Percentiles rank a stretch among this genome's conserved stretches.
These are phyloP conservation scores for Umbelopsis vinacea DNA, from an alignment of 192 early-diverging fungal species.

Conservation along the genomic window DNA sequence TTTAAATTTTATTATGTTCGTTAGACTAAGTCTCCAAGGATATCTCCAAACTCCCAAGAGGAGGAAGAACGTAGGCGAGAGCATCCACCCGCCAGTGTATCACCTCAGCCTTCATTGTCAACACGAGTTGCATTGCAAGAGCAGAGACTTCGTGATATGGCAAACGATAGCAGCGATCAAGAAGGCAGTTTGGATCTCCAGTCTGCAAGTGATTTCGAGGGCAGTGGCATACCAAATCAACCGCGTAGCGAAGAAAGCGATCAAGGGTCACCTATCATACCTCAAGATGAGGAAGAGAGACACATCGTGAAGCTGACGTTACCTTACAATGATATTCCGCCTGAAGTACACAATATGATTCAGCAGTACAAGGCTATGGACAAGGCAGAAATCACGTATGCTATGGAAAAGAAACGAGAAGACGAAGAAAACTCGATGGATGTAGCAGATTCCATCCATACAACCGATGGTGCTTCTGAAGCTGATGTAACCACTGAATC, in stretches of 20 bases:
- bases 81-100: not conserved
- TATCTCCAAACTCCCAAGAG: not conserved
- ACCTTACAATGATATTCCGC: not conserved
- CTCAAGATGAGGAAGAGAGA: not conserved
- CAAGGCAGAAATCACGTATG: not conserved
- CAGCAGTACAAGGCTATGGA: slow-evolving; percentile 1
- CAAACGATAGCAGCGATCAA: not conserved
- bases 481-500: not conserved
- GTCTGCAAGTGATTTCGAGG: not conserved
- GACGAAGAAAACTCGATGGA: not conserved
- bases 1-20: not conserved
- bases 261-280: not conserved
- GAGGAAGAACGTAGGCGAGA: not conserved
- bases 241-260: not conserved
- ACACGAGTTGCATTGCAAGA: slow-evolving; percentile 11
- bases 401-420: not conserved
- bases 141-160: slow-evolving; percentile 5
- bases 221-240: not conserved
- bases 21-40: slow-evolving; percentile 3
- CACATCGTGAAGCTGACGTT: not conserved
- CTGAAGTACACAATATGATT: slow-evolving; percentile 7
- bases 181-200: not conserved
- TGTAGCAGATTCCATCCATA: not conserved
- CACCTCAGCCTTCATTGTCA: not conserved
- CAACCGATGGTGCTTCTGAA: not conserved